Evolutionary conservation across 1,139 yeast genomes (phyloP).

Genomic region (Scheffersomyces quercinus): DNA sequence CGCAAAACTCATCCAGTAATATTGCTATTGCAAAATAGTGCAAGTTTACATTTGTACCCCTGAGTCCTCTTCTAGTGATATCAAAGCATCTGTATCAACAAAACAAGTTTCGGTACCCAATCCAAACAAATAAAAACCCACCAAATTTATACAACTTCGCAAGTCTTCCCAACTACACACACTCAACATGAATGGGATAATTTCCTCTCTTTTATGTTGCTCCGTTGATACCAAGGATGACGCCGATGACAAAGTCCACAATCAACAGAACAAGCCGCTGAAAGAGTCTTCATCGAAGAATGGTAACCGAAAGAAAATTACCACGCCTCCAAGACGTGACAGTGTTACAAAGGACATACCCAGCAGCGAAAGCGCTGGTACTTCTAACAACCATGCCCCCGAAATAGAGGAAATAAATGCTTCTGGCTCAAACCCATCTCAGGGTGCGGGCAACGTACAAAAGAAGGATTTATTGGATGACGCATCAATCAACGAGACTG

Average conservation of each 20-base stretch:
- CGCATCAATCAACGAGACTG: slow-evolving; percentile 44
- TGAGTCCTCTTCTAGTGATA: too few species aligned
- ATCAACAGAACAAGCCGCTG: slow-evolving; percentile 12
- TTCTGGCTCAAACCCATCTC: background rate
- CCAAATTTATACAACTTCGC: too few species aligned
- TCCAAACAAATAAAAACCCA: too few species aligned
- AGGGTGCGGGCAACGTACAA: slow-evolving; percentile 5
- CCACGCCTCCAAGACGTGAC: slow-evolving; percentile 2
- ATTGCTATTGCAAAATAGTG: too few species aligned
- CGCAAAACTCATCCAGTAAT: too few species aligned
- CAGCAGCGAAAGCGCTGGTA: background rate
- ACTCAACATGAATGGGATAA: slow-evolving; percentile 23
- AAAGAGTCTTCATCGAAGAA: slow-evolving; percentile 3
- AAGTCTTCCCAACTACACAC: too few species aligned
- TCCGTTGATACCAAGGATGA: slow-evolving; percentile 40
- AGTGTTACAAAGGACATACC: background rate
- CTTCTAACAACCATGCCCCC: slow-evolving; percentile 1
- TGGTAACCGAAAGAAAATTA: background rate
- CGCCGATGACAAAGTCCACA: slow-evolving; percentile 23
- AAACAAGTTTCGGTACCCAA: too few species aligned
- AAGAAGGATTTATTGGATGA: slow-evolving; percentile 39
- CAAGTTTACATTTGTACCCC: too few species aligned
- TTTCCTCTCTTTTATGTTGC: slow-evolving; percentile 43
- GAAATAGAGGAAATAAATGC: slow-evolving; percentile 4
- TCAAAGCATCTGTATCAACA: too few species aligned